Evolutionary conservation across 768 basidiomycete genomes (phyloP).

Genomic region (Udeniomyces megalosporus): DNA sequence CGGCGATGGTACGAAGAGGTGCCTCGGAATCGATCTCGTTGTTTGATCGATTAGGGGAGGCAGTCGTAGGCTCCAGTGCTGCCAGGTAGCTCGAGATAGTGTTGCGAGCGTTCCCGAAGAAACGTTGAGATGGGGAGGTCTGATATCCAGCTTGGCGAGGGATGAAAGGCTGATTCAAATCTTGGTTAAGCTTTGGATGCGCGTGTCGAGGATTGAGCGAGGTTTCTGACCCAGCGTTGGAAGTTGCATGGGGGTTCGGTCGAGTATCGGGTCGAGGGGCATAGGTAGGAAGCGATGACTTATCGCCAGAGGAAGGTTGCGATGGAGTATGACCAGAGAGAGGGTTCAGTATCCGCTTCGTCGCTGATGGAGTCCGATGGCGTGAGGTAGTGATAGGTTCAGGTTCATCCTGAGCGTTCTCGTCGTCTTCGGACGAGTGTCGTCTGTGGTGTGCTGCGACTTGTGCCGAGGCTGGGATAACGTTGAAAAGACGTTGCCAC

Average conservation of each 20-base stretch:
- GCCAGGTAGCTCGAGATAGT: no score
- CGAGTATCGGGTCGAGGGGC: not conserved
- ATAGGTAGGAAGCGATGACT: not conserved
- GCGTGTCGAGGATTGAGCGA: not conserved
- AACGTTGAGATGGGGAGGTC: not conserved
- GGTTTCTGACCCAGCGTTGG: not conserved
- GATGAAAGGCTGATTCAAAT: conserved; percentile 12
- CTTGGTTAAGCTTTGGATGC: not conserved
- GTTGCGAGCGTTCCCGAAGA: no score
- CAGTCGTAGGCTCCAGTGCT: not conserved
- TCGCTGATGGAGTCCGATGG: not conserved
- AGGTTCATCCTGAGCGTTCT: not conserved
- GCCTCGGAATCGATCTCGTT: not conserved
- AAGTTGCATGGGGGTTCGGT: not conserved
- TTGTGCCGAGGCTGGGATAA: not conserved
- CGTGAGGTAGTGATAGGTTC: not conserved
- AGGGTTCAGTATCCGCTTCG: not conserved
- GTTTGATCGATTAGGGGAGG: not conserved
- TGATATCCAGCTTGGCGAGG: not conserved
- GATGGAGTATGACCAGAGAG: not conserved
- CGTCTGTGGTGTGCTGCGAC: not conserved
- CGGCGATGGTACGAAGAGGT: conserved; percentile 1
- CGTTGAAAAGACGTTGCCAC: not conserved
- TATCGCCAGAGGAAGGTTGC: not conserved
- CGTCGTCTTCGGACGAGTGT: not conserved